phyloP scores from a whole-genome alignment of 208 protist species.

The Leptomonas pyrrhocoris region DNA sequence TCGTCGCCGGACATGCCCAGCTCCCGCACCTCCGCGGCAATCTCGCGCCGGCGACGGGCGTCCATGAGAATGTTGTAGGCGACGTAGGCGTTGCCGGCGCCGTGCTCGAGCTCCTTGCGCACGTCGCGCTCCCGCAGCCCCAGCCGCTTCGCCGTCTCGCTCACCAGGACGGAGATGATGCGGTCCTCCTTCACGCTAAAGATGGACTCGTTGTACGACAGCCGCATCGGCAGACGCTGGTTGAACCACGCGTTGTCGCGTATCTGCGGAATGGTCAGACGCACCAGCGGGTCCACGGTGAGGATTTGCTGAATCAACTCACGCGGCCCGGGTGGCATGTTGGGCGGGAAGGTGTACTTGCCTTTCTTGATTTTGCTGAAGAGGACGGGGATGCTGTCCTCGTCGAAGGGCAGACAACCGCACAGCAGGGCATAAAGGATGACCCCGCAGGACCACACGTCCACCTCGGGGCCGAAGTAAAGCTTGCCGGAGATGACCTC shows the following conservation, averaged over 20 bases:
- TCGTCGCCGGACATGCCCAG: constrained; percentile 36
- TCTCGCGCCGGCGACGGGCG: constrained; percentile 62
- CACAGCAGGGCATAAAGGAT: constrained; percentile 95
- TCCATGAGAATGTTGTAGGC: constrained; percentile 90
- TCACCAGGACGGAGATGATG: constrained; percentile 69
- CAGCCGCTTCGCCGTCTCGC: constrained; percentile 60
- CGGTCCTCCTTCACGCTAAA: constrained; percentile 71
- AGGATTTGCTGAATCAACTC: constrained; percentile 91
- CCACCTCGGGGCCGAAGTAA: constrained; percentile 93
- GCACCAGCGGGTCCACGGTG: constrained; percentile 87
- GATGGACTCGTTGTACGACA: constrained; percentile 78
- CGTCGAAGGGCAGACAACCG: constrained; percentile 94
- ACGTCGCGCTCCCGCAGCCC: constrained; percentile 73
- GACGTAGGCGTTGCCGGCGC: constrained; percentile 64
- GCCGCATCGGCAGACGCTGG: constrained; percentile 75
- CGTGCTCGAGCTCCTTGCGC: constrained; percentile 60
- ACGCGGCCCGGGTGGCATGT: constrained; percentile 54
- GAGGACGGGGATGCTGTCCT: constrained; percentile 87
- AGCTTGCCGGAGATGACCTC: constrained; percentile 93
- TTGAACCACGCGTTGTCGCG: constrained; percentile 92
- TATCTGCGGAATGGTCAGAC: constrained; percentile 90
- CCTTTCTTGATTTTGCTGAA: constrained; percentile 94
- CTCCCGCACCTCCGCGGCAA: constrained; percentile 64
- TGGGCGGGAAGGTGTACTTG: constrained; percentile 76
- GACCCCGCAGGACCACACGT: constrained; percentile 96